Conservation (phyloP, 208 protist species). For the Acanthamoeba lenticulata region DNA sequence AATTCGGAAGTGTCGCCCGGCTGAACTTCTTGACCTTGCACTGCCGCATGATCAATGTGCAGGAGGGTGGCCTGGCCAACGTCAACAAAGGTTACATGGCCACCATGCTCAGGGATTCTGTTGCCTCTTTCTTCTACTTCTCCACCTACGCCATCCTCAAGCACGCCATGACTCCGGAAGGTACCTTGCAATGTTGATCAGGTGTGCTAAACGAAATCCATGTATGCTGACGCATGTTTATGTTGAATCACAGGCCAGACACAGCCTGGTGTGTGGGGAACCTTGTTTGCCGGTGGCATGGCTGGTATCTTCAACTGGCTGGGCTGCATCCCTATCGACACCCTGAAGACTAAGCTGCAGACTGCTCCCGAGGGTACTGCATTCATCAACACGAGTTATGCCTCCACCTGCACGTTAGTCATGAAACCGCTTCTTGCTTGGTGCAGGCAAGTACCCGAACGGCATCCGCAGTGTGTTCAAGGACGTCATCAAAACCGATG, state of each 20-base stretch:
- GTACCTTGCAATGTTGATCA: conserved; percentile 66
- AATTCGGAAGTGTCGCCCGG: too few species aligned
- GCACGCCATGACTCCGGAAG: conserved; percentile 8
- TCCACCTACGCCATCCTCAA: conserved; percentile 77
- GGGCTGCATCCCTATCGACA: conserved; percentile 79
- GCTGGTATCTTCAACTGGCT: conserved; percentile 84
- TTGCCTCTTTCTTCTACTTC: conserved; percentile 76
- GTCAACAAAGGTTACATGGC: conserved; percentile 73
- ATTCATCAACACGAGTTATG: neutral
- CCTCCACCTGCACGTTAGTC: too few species aligned
- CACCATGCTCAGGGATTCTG: conserved; percentile 73
- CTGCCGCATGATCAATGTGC: neutral
- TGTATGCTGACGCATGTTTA: too few species aligned
- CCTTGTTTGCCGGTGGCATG: conserved; percentile 81
- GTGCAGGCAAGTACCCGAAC: conserved; percentile 76
- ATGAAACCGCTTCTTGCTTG: too few species aligned
- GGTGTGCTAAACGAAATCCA: too few species aligned
- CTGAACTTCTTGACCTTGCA: neutral
- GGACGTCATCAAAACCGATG: conserved; percentile 78
- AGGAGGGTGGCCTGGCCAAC: conserved; percentile 67
- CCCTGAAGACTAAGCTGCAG: conserved; percentile 79
- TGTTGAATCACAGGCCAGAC: conserved; percentile 60
- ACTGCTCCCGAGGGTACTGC: conserved; percentile 73
- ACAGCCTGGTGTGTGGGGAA: neutral
- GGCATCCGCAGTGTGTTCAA: conserved; percentile 79